Evolutionary conservation across 2,329 filamentous ascomycete genomes (phyloP).

Genomic region (Karstenula rhodostoma): DNA sequence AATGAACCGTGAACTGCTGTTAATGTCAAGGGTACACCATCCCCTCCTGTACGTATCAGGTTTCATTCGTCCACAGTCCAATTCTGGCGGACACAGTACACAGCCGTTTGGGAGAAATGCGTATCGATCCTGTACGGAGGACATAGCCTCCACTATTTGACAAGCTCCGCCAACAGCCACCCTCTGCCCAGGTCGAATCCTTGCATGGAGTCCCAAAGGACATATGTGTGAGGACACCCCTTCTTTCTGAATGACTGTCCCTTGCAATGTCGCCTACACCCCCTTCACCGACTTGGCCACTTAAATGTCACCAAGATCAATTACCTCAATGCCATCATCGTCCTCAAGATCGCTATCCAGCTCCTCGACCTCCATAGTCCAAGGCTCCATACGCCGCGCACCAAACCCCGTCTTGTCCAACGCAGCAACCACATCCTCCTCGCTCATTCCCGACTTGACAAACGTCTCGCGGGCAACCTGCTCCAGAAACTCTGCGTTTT

Average conservation of each 20-base stretch:
- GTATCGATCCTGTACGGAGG: too few relatives aligned
- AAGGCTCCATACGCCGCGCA: neutral
- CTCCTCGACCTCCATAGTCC: slow-evolving; percentile 2
- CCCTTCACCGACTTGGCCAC: neutral
- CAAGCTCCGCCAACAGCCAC: too few relatives aligned
- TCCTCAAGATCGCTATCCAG: neutral
- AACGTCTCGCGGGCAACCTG: neutral
- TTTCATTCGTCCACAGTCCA: neutral
- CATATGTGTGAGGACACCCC: too few relatives aligned
- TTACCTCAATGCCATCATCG: neutral
- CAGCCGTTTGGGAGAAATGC: too few relatives aligned
- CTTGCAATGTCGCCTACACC: too few relatives aligned
- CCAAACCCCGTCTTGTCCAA: neutral
- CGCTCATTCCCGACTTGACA: neutral
- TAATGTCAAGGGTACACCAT: neutral
- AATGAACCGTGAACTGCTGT: neutral
- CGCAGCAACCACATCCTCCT: too few relatives aligned
- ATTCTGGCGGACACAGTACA: too few relatives aligned
- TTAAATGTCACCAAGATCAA: neutral
- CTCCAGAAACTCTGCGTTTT: neutral
- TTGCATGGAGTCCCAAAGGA: too few relatives aligned
- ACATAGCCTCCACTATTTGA: too few relatives aligned
- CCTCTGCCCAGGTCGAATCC: too few relatives aligned
- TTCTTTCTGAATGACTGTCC: too few relatives aligned
- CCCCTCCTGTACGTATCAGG: too few relatives aligned